phyloP scores from a whole-genome alignment of 108 stramenopile genomes.

The Tribonema minus region DNA sequence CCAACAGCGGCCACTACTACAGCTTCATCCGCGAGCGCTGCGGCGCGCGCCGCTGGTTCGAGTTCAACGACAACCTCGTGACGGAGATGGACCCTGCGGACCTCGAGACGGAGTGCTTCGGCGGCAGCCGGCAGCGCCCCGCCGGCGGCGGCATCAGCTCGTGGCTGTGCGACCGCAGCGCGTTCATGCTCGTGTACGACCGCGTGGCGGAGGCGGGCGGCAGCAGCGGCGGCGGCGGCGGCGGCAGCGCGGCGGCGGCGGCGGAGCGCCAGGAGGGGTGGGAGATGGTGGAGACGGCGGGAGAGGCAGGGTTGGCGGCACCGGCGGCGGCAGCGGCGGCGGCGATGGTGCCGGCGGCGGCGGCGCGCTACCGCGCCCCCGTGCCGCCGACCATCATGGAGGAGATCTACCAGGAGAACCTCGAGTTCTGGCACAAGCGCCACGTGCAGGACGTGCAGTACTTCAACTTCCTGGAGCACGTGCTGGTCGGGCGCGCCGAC shows the following conservation, averaged over 20 bases:
- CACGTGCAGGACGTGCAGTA: conserved; percentile 25
- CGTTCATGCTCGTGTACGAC: conserved; percentile 61
- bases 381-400: conserved; percentile 39
- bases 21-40: conserved; percentile 54
- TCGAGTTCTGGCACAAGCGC: conserved; percentile 39
- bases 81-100: conserved; percentile 52
- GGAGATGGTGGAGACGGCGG: not conserved
- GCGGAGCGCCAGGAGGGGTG: not conserved
- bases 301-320: not conserved
- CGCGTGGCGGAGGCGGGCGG: not conserved
- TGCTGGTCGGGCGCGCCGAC: not conserved
- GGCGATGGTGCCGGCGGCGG: not conserved
- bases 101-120: conserved; percentile 59
- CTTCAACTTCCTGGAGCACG: conserved; percentile 7
- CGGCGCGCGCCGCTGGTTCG: conserved; percentile 55
- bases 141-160: not conserved
- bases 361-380: not conserved
- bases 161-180: conserved; percentile 39
- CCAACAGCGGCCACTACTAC: conserved; percentile 68
- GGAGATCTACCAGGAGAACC: conserved; percentile 35
- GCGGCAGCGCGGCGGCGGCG: not conserved
- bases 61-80: conserved; percentile 64
- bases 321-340: not conserved
- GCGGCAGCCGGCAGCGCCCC: conserved; percentile 41
- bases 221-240: not conserved